A percentile compares a stretch with the other conserved stretches of the same genome.
Conservation (phyloP, 495 filamentous ascomycete genomes). For the Parathielavia appendiculata region DNA sequence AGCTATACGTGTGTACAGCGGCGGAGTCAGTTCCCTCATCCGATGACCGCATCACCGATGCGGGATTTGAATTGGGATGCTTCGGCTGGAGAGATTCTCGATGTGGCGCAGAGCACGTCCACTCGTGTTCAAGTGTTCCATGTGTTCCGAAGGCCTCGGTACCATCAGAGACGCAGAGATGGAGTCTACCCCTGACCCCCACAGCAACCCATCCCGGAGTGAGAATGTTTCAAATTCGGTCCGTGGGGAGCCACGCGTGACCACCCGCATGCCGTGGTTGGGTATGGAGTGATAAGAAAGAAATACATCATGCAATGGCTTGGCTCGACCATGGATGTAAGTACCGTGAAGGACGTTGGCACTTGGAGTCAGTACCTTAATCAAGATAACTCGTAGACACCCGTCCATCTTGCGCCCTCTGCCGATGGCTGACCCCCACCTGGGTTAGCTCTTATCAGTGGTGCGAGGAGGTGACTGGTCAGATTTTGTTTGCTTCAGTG, state of each 20-base stretch:
- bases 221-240: constrained; percentile 9
- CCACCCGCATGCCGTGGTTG: constrained; percentile 1
- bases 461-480: background rate
- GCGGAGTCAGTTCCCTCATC: background rate
- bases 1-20: background rate
- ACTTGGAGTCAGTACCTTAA: background rate
- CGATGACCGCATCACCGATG: too few relatives aligned
- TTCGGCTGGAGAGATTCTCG: background rate
- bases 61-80: background rate
- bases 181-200: constrained; percentile 13
- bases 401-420: background rate
- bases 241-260: constrained; percentile 14
- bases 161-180: background rate
- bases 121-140: background rate
- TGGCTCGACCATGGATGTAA: background rate
- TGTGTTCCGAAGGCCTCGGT: constrained; percentile 9
- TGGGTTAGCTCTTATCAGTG: background rate
- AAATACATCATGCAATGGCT: too few relatives aligned
- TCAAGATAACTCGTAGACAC: background rate
- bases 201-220: background rate
- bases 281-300: background rate
- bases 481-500: background rate
- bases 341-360: background rate
- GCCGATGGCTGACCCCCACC: background rate
- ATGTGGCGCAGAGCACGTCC: background rate